Conservation (phyloP, 768 basidiomycete species). For the Zangia roseola region DNA sequence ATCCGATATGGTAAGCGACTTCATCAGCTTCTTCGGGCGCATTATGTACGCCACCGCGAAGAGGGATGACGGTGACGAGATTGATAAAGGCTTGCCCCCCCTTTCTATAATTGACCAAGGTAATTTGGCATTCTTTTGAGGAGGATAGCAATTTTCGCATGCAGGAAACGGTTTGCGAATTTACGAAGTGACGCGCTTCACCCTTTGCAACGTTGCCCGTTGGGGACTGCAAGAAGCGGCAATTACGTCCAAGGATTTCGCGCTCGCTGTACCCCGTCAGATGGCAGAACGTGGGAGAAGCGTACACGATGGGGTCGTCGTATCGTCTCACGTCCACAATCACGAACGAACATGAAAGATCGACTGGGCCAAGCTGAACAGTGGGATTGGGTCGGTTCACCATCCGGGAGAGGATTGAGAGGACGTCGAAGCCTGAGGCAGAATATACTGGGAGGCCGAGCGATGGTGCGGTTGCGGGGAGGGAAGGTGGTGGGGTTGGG, state of each 20-base stretch:
- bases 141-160: conserved; percentile 64
- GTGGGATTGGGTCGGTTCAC: conserved; percentile 70
- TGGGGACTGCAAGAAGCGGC: conserved; percentile 87
- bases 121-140: conserved; percentile 87
- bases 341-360: conserved; percentile 88
- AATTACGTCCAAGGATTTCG: conserved; percentile 88
- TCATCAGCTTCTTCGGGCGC: conserved; percentile 59
- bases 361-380: conserved; percentile 85
- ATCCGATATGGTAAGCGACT: conserved; percentile 86
- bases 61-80: conserved; percentile 87
- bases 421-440: conserved; percentile 85
- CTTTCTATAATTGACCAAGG: conserved; percentile 85
- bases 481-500: not conserved
- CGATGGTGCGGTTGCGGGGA: conserved; percentile 29
- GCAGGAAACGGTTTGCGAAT: conserved; percentile 62
- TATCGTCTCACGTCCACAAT: conserved; percentile 81
- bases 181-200: conserved; percentile 56
- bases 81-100: conserved; percentile 87
- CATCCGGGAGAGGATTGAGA: conserved; percentile 79
- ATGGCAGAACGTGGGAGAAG: conserved; percentile 76
- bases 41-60: conserved; percentile 57
- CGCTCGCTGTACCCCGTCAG: conserved; percentile 72
- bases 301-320: conserved; percentile 89
- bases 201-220: conserved; percentile 52
- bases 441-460: conserved; percentile 72